Conservation (phyloP, 2,329 filamentous ascomycete species). For the Penicillium hesseltinei region DNA sequence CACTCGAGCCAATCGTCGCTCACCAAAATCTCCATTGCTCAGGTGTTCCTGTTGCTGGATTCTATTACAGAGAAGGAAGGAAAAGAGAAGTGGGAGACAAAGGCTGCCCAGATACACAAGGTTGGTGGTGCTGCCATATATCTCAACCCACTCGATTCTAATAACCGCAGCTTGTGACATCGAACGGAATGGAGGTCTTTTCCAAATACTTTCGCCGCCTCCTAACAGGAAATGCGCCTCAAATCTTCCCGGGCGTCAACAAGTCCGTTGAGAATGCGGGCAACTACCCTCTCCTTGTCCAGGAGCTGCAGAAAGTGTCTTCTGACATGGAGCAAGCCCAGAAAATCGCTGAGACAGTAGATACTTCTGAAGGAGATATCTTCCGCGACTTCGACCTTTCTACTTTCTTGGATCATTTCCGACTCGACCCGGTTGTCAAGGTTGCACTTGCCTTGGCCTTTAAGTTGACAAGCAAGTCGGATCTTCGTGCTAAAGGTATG, state of each 20-base stretch:
- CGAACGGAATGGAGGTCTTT: conserved; percentile 98
- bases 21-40: conserved; percentile 90
- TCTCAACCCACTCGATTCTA: background rate
- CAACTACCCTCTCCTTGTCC: conserved; percentile 77
- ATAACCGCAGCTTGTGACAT: conserved; percentile 74
- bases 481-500: conserved; percentile 86
- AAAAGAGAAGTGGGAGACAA: conserved; percentile 85
- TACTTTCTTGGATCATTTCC: conserved; percentile 94
- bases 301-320: conserved; percentile 82
- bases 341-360: conserved; percentile 91
- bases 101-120: conserved; percentile 88
- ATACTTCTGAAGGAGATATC: conserved; percentile 84
- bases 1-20: conserved; percentile 60
- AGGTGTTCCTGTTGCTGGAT: conserved; percentile 90
- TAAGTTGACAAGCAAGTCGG: conserved; percentile 73
- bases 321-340: conserved; percentile 77
- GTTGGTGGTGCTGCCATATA: conserved; percentile 50
- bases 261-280: conserved; percentile 72
- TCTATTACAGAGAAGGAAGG: conserved; percentile 94
- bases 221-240: conserved; percentile 82
- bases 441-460: conserved; percentile 85
- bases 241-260: conserved; percentile 81
- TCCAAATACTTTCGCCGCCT: conserved; percentile 93
- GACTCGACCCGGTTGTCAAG: conserved; percentile 83
- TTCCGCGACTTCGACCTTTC: conserved; percentile 97